These are phyloP conservation scores for Verticillium longisporum DNA, from an alignment of 2,329 filamentous ascomycete species.

Conservation along the genomic window DNA sequence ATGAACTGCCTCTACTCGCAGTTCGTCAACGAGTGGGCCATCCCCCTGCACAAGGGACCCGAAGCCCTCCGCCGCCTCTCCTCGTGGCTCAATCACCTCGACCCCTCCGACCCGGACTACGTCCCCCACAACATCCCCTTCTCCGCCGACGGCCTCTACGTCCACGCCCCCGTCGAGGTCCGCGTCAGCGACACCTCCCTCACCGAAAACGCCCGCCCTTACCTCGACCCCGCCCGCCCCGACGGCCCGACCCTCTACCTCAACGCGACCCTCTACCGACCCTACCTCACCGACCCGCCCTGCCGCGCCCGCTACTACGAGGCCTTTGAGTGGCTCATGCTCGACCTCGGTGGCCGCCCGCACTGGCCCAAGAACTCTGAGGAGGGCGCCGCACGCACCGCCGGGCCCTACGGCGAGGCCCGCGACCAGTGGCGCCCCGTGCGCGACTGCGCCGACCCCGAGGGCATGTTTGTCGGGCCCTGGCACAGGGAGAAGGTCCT, in stretches of 20 bases:
- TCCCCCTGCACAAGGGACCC: slow-evolving; percentile 78
- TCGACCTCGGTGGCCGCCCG: slow-evolving; percentile 70
- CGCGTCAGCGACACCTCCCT: slow-evolving; percentile 66
- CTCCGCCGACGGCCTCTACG: slow-evolving; percentile 69
- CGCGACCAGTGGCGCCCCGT: slow-evolving; percentile 62
- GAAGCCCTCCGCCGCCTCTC: slow-evolving; percentile 78
- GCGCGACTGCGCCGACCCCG: slow-evolving; percentile 64
- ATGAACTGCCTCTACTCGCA: slow-evolving; percentile 99
- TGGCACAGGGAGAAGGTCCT: slow-evolving; percentile 75
- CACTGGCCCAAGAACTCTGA: slow-evolving; percentile 94
- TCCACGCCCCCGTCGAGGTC: slow-evolving; percentile 91
- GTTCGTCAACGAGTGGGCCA: slow-evolving; percentile 96
- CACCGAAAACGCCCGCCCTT: slow-evolving; percentile 28
- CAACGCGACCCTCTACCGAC: slow-evolving; percentile 83
- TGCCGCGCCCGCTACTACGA: slow-evolving; percentile 74
- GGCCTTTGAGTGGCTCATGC: slow-evolving; percentile 88
- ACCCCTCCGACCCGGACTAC: slow-evolving; percentile 57
- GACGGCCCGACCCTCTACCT: slow-evolving; percentile 76
- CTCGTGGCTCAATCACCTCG: slow-evolving; percentile 69
- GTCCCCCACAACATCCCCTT: slow-evolving; percentile 68
- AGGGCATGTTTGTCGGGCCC: slow-evolving; percentile 82
- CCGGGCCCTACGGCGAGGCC: slow-evolving; percentile 61
- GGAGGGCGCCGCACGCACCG: slow-evolving; percentile 53
- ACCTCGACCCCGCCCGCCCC: slow-evolving; percentile 62
- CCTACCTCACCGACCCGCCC: slow-evolving; percentile 71